Percentiles rank a stretch among this genome's conserved stretches.
Evolutionary conservation across 2,329 filamentous ascomycete genomes (phyloP).

Genomic region (Verticillium klebahnii): DNA sequence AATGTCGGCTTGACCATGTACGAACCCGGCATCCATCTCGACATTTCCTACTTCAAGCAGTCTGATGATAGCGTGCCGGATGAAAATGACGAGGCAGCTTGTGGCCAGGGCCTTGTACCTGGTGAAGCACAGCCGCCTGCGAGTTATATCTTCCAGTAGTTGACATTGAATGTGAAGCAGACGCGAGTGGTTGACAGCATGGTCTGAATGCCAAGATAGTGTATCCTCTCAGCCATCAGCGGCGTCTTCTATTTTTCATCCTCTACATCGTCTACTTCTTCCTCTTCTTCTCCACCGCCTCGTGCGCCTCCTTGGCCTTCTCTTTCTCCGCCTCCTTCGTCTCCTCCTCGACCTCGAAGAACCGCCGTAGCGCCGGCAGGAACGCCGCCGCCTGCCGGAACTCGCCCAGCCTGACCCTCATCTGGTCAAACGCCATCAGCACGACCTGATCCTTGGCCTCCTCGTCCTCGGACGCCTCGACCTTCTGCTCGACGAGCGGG

Average conservation of each 20-base stretch:
- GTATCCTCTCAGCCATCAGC: too few relatives aligned
- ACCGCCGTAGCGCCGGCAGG: slow-evolving; percentile 51
- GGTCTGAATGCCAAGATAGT: too few relatives aligned
- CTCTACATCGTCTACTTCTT: background rate
- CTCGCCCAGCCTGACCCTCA: slow-evolving; percentile 67
- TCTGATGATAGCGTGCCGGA: too few relatives aligned
- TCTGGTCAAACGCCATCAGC: slow-evolving; percentile 73
- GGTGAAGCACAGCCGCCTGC: too few relatives aligned
- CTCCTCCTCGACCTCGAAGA: slow-evolving; percentile 42
- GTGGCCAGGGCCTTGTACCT: too few relatives aligned
- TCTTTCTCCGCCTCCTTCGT: slow-evolving; percentile 10
- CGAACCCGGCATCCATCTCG: too few relatives aligned
- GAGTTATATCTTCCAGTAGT: too few relatives aligned
- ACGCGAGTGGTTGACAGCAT: too few relatives aligned
- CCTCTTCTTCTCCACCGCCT: background rate
- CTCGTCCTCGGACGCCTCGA: slow-evolving; percentile 15
- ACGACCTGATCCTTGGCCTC: slow-evolving; percentile 53
- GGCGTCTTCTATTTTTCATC: background rate
- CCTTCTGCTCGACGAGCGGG: slow-evolving; percentile 41
- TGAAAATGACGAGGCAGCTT: too few relatives aligned
- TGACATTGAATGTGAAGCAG: too few relatives aligned
- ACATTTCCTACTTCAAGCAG: too few relatives aligned
- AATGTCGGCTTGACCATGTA: too few relatives aligned
- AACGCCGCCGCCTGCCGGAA: slow-evolving; percentile 63
- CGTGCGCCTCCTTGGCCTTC: slow-evolving; percentile 6